Base-by-base conservation (phyloP, 2,329 filamentous ascomycete genomes). In the Lecanicillium sp. region DNA sequence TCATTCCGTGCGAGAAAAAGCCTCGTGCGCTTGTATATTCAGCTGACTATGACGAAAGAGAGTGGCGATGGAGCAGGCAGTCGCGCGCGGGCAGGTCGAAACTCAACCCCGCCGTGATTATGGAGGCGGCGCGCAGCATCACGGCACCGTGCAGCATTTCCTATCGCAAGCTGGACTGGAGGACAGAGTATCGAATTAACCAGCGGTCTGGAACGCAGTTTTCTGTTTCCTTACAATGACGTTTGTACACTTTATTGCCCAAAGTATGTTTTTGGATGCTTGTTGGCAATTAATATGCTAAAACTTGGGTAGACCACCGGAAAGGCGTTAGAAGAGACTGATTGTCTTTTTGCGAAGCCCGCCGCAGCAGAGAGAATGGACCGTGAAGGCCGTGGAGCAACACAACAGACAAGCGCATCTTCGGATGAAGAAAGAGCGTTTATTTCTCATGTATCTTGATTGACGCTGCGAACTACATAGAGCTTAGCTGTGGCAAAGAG, bases 131-230 rank as follows among this genome's bases (percentile, higher is more conserved):
- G 0, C 77, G 81, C 58, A 75, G 70, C 48, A 88, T 85, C 41
- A 67, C 90, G 20, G 65, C 68, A 0, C 86, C 86, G 0, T 90
- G 87, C 60, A 82, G 71, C 26, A 64, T 90, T 2, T 72, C 74
- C 0, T 86, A 85, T 54, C 65, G 75, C 29, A 75, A 84, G 51
- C 79, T 79, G 49, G 77, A 83, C 55, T 86, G 81, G 79, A 78
- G 51, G 77, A 83, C 56, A 84, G 83, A 79, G 84, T 86, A 84
- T 55, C 75, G 85, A 52, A 84, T 87, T 38, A 82, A 82, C 0
- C 83, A 86, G 58, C 71, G 84, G 5, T 74, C 85, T 0, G 79
- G 76, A 4, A 73, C 70, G 1, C 67, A 72, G 35, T 85, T 84
- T 43, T 14, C 26, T 43, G 40, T 12, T 43, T 43, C 11, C 24